These are phyloP conservation scores for Zygoascus sp. DNA, from an alignment of 1,139 yeast genomes.

Conservation along the genomic window DNA sequence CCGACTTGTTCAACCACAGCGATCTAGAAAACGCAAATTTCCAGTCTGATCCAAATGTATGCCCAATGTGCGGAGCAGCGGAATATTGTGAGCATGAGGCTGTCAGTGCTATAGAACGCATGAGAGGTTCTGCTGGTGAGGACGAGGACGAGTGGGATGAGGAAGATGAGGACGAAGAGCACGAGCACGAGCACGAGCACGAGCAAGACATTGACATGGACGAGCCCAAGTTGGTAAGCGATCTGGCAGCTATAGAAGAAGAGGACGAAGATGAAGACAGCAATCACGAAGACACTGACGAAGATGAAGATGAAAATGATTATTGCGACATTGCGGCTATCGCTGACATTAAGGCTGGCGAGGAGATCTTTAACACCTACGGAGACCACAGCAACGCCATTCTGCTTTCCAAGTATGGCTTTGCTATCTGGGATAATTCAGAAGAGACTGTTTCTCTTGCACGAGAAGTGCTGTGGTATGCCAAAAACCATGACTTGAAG, in stretches of 20 bases:
- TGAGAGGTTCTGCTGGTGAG: slow-evolving; percentile 10
- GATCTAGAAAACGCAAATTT: slow-evolving; percentile 61
- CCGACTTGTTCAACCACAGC: slow-evolving; percentile 80
- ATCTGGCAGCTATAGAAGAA: slow-evolving; percentile 14
- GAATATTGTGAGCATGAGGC: slow-evolving; percentile 35
- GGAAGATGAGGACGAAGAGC: slow-evolving; percentile 31
- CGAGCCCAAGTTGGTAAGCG: slow-evolving; percentile 21
- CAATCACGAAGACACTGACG: slow-evolving; percentile 23
- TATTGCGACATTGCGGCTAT: slow-evolving; percentile 42
- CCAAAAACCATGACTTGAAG: slow-evolving; percentile 38
- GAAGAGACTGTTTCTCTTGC: slow-evolving; percentile 57
- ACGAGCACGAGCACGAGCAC: slow-evolving; percentile 23
- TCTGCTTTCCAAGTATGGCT: slow-evolving; percentile 71
- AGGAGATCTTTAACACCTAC: slow-evolving; percentile 71
- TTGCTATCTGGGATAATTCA: slow-evolving; percentile 52
- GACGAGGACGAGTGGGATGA: slow-evolving; percentile 23
- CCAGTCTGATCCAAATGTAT: slow-evolving; percentile 66
- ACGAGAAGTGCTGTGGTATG: slow-evolving; percentile 45
- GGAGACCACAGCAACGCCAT: slow-evolving; percentile 67
- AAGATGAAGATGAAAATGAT: slow-evolving; percentile 37
- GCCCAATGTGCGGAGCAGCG: slow-evolving; percentile 67
- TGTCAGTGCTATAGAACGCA: slow-evolving; percentile 17
- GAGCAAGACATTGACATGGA: slow-evolving; percentile 2
- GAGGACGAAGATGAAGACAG: slow-evolving; percentile 19
- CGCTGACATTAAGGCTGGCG: slow-evolving; percentile 40